Conservation (phyloP, 2,329 filamentous ascomycete genomes). For the Mycogone perniciosa region DNA sequence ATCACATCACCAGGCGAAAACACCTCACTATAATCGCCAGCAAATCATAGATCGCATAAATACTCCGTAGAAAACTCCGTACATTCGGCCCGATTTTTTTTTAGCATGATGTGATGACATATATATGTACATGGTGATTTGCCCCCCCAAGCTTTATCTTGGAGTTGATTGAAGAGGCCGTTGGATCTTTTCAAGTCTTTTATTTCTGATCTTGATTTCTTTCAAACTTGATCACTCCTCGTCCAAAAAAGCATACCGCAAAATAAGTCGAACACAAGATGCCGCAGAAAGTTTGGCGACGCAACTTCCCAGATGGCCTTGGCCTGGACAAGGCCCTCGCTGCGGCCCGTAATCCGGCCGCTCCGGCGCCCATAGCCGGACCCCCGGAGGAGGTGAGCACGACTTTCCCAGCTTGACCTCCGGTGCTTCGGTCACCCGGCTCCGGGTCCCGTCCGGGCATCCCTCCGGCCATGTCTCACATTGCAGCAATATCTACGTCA, state of each 20-base stretch:
- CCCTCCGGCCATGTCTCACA: background rate
- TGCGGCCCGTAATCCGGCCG: slow-evolving; percentile 16
- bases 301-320: slow-evolving; percentile 21
- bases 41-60: no score
- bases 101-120: no score
- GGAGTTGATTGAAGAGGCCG: no score
- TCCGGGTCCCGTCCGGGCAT: background rate
- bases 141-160: no score
- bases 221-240: no score
- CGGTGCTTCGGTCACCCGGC: background rate
- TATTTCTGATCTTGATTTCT: background rate
- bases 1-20: no score
- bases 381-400: slow-evolving; percentile 14
- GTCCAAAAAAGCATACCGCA: background rate
- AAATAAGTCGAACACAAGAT: slow-evolving; percentile 30
- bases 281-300: slow-evolving; percentile 23
- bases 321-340: slow-evolving; percentile 21
- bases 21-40: no score
- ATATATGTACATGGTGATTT: no score
- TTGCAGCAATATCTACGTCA: background rate
- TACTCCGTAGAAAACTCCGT: no score
- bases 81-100: no score
- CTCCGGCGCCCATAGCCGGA: slow-evolving; percentile 8
- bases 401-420: background rate
- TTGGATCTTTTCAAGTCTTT: no score